Percentiles rank a stretch among this genome's conserved stretches.
phyloP scores from a whole-genome alignment of 352 stramenopile genomes.

The Peronospora belbahrii region DNA sequence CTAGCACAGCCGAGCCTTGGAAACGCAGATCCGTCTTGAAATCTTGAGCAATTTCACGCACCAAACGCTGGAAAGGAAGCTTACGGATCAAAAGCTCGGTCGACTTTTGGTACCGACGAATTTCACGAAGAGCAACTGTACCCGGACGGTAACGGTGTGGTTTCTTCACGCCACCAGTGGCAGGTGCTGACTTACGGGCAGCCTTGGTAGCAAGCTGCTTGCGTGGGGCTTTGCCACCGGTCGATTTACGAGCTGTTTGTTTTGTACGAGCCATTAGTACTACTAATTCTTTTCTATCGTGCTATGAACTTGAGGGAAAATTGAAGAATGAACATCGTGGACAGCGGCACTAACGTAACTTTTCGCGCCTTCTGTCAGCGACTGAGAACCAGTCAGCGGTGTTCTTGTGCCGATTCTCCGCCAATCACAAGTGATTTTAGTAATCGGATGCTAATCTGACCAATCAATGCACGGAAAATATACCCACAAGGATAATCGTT shows the following conservation, averaged over 20 bases:
- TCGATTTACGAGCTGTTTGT: slow-evolving; percentile 93
- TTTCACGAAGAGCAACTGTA: slow-evolving; percentile 92
- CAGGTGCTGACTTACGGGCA: slow-evolving; percentile 87
- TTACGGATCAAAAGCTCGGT: slow-evolving; percentile 95
- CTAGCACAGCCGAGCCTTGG: slow-evolving; percentile 78
- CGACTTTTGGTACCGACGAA: slow-evolving; percentile 93
- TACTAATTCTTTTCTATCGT: background rate
- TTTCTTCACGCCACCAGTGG: slow-evolving; percentile 92
- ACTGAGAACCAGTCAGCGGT: background rate
- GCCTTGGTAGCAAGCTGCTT: slow-evolving; percentile 93
- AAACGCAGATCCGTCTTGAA: slow-evolving; percentile 88
- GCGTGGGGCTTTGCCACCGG: slow-evolving; percentile 89
- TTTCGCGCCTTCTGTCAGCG: slow-evolving; percentile 6
- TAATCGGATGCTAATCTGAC: slow-evolving; percentile 3
- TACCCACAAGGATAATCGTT: background rate
- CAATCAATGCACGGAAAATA: slow-evolving; percentile 8
- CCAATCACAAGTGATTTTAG: slow-evolving; percentile 14
- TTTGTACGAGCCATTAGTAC: slow-evolving; percentile 92
- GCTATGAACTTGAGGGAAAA: slow-evolving; percentile 35
- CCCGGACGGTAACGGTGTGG: slow-evolving; percentile 81
- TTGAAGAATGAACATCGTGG: slow-evolving; percentile 35
- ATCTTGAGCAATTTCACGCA: slow-evolving; percentile 86
- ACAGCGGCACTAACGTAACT: background rate
- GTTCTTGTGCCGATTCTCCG: background rate
- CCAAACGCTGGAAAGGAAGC: slow-evolving; percentile 94